Percentiles rank a stretch among this genome's conserved stretches.
These are phyloP conservation scores for Cytospora piceae DNA, from an alignment of 2,329 filamentous ascomycete species.

Conservation along the genomic window DNA sequence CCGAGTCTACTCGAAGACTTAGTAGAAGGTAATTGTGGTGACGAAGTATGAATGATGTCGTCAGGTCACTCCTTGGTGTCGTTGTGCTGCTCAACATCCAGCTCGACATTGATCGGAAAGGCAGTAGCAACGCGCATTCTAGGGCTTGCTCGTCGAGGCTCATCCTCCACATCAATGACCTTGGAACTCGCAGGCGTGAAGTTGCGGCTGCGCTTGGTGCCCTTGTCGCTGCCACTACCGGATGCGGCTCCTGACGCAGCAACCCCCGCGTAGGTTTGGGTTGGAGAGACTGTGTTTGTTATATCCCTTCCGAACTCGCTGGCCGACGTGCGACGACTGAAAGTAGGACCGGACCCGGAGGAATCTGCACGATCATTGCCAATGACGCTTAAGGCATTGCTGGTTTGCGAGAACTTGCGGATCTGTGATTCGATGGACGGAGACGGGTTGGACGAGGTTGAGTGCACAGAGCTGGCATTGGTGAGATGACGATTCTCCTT, in stretches of 20 bases:
- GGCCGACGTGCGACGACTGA: conserved; percentile 38
- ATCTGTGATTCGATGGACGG: conserved; percentile 37
- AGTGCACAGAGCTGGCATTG: conserved; percentile 29
- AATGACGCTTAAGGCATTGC: conserved; percentile 28
- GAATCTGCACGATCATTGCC: conserved; percentile 33
- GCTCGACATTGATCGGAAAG: not conserved
- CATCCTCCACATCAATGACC: conserved; percentile 53
- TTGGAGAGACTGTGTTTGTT: conserved; percentile 36
- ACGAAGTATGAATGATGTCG: no score
- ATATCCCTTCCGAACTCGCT: conserved; percentile 40
- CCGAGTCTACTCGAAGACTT: not conserved
- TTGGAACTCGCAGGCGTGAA: conserved; percentile 52
- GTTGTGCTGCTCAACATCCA: not conserved
- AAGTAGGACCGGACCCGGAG: conserved; percentile 35
- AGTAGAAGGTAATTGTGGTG: no score
- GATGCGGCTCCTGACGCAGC: conserved; percentile 27
- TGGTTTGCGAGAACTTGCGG: conserved; percentile 45
- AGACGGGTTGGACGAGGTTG: conserved; percentile 25
- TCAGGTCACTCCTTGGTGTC: not conserved
- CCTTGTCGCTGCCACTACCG: conserved; percentile 39
- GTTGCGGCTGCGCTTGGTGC: conserved; percentile 50
- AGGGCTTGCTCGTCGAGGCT: conserved; percentile 46
- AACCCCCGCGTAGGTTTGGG: conserved; percentile 32
- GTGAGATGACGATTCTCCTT: conserved; percentile 47
- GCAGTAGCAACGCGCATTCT: conserved; percentile 29